Evolutionary conservation across 306 rosid genomes (phyloP).

Genomic region (Dalbergia oliveri): DNA sequence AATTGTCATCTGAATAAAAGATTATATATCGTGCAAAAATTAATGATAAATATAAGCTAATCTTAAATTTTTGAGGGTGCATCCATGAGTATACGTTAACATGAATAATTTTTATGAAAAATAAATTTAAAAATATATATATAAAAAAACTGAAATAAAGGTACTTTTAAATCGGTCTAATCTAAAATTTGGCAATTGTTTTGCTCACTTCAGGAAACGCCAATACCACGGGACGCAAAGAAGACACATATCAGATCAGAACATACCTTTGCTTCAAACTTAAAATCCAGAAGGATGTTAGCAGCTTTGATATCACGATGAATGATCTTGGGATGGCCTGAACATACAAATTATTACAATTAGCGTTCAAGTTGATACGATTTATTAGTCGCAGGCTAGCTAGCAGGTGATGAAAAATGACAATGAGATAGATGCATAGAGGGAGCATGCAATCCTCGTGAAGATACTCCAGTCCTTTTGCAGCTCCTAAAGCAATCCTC

Average conservation of each 20-base stretch:
- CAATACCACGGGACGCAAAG: neutral
- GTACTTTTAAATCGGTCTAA: too few species aligned
- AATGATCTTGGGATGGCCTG: constrained; percentile 97
- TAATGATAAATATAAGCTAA: too few species aligned
- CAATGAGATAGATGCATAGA: neutral
- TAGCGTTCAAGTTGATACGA: constrained; percentile 21
- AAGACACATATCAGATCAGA: constrained; percentile 5
- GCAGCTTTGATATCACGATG: constrained; percentile 96
- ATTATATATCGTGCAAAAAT: too few species aligned
- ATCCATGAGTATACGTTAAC: neutral
- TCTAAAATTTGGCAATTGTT: neutral
- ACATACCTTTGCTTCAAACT: constrained; percentile 89
- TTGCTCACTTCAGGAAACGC: too few species aligned
- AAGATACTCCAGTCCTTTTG: constrained; percentile 94
- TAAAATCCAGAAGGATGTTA: constrained; percentile 87
- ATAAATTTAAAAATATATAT: neutral
- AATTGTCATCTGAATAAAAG: neutral
- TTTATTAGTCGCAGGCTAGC: neutral
- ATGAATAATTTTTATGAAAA: too few species aligned
- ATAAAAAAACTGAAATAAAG: neutral
- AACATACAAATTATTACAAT: constrained; percentile 21
- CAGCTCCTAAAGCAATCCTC: constrained; percentile 88
- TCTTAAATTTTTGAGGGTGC: neutral
- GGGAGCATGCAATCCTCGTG: constrained; percentile 89
- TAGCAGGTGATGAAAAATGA: neutral